Percentiles rank a stretch among this genome's conserved stretches.
Conservation (phyloP, 306 rosid genomes). For the Mimosa bimucronata region DNA sequence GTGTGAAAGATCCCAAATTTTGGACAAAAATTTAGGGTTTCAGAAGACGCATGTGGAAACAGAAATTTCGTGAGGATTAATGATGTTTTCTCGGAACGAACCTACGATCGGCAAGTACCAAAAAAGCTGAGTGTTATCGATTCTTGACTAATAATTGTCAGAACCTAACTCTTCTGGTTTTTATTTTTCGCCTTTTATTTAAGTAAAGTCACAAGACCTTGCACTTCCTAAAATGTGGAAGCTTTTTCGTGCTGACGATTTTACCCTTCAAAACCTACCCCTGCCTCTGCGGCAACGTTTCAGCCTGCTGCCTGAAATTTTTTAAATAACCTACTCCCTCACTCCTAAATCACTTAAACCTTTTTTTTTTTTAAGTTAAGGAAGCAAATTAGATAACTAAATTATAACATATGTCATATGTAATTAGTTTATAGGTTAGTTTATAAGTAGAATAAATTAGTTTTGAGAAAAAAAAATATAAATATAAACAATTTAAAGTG, state of each 20-base stretch:
- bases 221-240: not conserved
- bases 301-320: no score
- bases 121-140: slow-evolving; percentile 44
- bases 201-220: not conserved
- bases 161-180: slow-evolving; percentile 35
- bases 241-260: not conserved
- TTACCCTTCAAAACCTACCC: not conserved
- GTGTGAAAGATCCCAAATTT: slow-evolving; percentile 32
- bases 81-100: slow-evolving; percentile 39
- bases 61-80: slow-evolving; percentile 35
- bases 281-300: not conserved
- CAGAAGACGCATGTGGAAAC: slow-evolving; percentile 8
- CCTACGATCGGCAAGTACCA: slow-evolving; percentile 41
- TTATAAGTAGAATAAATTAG: no score
- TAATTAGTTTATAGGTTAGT: no score
- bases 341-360: no score
- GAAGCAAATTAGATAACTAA: no score
- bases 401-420: no score
- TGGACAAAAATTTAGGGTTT: slow-evolving; percentile 51
- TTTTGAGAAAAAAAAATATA: no score
- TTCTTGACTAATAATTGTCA: slow-evolving; percentile 40
- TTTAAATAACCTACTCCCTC: no score
- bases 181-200: not conserved
- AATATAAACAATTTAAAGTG: no score
- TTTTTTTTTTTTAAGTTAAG: no score